Evolutionary conservation across 768 basidiomycete genomes (phyloP), one percentile per base, ranked within the genome.

Genomic region (Dentipellis fragilis): DNA sequence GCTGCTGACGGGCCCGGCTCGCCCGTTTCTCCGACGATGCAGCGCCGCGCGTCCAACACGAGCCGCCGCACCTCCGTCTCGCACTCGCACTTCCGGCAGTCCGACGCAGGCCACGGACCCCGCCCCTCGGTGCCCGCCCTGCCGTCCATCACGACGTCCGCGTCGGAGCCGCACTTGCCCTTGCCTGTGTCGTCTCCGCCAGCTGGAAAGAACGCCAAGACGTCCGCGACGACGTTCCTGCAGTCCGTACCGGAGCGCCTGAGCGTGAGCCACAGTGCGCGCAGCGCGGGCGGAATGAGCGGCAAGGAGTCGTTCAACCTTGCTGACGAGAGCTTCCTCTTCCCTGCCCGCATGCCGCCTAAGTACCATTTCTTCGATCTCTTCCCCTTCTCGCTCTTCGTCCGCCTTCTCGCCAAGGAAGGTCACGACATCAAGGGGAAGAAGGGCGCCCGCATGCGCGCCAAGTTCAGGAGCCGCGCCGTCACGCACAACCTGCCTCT

Each of bases 371-470:
- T 83, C 38, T 79, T 84, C 56, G 85, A 87, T 63, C 58, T 86
- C 8, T 87, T 85, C 69, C 85, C 85, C 16, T 84, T 87, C 67
- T 85, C 85, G 34, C 67, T 85, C 6, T 62, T 84, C 22, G 76
- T 82, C 4, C 62, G 68, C 35, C 67, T 65, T 40, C 66, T 85
- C 38, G 71, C 75, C 8, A 71, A 74, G 58, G 65, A 68, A 10
- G 82, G 83, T 0, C 72, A 67, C 54, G 69, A 77, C 14, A 62
- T 85, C 22, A 77, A 77, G 59, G 85, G 85, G n/a, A 84, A 78
- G 68, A 83, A 78, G 62, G 83, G 78, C 0, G 80, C 80, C 7
- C 70, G 72, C 49, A 54, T 80, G 21, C 71, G 80, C 46, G 84
- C 84, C 10, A 75, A 71, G 64, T 66, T 81, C 65, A 68, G 68